These are phyloP conservation scores for Trypanosoma brucei DNA, from an alignment of 208 protist species.

Conservation along the genomic window DNA sequence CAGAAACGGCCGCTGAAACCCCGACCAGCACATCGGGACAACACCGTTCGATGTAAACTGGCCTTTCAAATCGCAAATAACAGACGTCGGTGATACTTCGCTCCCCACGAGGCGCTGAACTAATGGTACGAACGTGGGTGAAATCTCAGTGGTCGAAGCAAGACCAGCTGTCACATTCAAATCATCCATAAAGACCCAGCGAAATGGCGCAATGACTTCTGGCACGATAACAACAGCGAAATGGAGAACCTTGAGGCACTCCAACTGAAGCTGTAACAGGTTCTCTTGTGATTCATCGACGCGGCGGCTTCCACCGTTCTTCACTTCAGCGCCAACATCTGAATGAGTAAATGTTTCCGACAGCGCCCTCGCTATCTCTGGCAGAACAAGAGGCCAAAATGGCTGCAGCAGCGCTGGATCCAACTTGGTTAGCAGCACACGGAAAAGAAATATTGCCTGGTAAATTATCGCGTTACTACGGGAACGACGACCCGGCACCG, in stretches of 20 bases:
- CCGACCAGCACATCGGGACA: not conserved
- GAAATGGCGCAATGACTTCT: constrained; percentile 23
- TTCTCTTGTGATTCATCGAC: constrained; percentile 20
- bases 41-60: not conserved
- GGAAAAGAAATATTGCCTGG: constrained; percentile 47
- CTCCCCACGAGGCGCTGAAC: not conserved
- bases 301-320: not conserved
- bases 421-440: constrained; percentile 44
- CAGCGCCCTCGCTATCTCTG: constrained; percentile 28
- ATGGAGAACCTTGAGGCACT: constrained; percentile 57
- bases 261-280: constrained; percentile 40
- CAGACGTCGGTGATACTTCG: not conserved
- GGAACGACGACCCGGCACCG: constrained; percentile 16
- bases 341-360: constrained; percentile 1
- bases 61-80: not conserved
- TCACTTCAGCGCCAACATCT: not conserved
- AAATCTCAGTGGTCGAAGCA: not conserved
- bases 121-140: constrained; percentile 8
- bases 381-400: constrained; percentile 51
- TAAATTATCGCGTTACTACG: constrained; percentile 27
- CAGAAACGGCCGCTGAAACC: constrained; percentile 30
- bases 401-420: constrained; percentile 28
- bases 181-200: constrained; percentile 38
- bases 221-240: constrained; percentile 40
- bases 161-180: not conserved